A percentile compares a stretch with the other conserved stretches of the same genome.
These are phyloP conservation scores for Trichophyton simii DNA, from an alignment of 2,329 filamentous ascomycete species.

Conservation along the genomic window DNA sequence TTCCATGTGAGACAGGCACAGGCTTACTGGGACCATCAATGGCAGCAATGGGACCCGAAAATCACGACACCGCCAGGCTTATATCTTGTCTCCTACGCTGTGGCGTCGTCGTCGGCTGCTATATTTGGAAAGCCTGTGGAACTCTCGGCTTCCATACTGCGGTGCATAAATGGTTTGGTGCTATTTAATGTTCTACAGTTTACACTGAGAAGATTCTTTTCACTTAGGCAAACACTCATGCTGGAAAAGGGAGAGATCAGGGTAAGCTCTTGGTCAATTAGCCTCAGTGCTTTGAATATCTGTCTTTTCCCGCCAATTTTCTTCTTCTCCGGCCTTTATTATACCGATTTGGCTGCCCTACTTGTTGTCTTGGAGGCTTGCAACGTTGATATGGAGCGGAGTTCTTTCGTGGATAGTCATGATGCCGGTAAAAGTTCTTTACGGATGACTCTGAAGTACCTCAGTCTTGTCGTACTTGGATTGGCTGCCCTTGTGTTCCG, in stretches of 20 bases:
- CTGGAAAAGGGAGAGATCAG: not conserved
- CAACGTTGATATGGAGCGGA: constrained; percentile 34
- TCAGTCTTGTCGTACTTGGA: constrained; percentile 45
- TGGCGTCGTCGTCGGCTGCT: constrained; percentile 17
- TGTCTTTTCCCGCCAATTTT: constrained; percentile 79
- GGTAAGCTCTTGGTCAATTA: constrained; percentile 12
- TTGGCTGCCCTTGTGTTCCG: constrained; percentile 60
- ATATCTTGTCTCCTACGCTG: constrained; percentile 44
- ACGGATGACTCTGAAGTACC: constrained; percentile 13
- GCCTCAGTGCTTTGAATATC: constrained; percentile 54
- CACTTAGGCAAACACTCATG: constrained; percentile 29
- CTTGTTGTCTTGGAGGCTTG: constrained; percentile 61
- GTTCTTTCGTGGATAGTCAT: constrained; percentile 4
- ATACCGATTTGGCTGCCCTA: constrained; percentile 81
- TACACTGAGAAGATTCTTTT: constrained; percentile 42
- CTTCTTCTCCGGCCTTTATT: constrained; percentile 93
- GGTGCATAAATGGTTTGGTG: constrained; percentile 27
- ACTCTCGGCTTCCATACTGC: constrained; percentile 24
- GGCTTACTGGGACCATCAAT: constrained; percentile 65
- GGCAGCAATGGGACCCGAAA: constrained; percentile 80
- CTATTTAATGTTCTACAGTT: constrained; percentile 31
- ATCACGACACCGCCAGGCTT: constrained; percentile 92
- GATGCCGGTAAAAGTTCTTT: not conserved
- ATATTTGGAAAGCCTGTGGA: constrained; percentile 22
- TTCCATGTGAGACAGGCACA: constrained; percentile 78